These are phyloP conservation scores for Diplotaxis tenuifolia DNA, from an alignment of 345 rosid genomes.

Conservation along the genomic window DNA sequence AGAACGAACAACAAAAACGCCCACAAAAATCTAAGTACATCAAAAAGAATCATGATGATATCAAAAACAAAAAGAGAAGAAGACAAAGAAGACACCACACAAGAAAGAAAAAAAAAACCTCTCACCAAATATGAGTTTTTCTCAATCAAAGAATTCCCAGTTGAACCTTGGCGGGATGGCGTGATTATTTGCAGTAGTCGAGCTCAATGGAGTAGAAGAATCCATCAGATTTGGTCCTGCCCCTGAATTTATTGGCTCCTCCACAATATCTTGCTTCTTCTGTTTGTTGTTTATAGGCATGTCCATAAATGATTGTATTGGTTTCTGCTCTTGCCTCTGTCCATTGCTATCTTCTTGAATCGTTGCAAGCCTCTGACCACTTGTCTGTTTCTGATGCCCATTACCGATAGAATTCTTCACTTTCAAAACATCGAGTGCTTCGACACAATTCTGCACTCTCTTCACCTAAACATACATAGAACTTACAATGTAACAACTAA, in stretches of 20 bases:
- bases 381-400: conserved; percentile 43
- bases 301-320: conserved; percentile 45
- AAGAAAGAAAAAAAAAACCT: conserved; percentile 19
- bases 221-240: conserved; percentile 48
- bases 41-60: conserved; percentile 56
- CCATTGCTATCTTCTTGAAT: no score
- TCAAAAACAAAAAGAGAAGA: neutral
- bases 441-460: conserved; percentile 92
- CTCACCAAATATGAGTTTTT: conserved; percentile 14
- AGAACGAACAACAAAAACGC: conserved; percentile 34
- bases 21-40: conserved; percentile 69
- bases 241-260: conserved; percentile 42
- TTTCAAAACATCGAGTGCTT: conserved; percentile 80
- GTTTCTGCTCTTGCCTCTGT: no score
- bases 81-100: conserved; percentile 56
- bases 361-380: conserved; percentile 44
- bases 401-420: conserved; percentile 64
- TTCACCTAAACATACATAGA: conserved; percentile 52
- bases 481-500: neutral
- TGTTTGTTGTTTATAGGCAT: conserved; percentile 41
- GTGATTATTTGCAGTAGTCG: conserved; percentile 42
- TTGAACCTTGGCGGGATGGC: conserved; percentile 64
- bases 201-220: conserved; percentile 51
- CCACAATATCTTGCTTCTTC: conserved; percentile 42
- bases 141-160: conserved; percentile 88